Percentiles rank a stretch among this genome's conserved stretches.
Evolutionary conservation across 768 basidiomycete genomes (phyloP).

Genomic region (Amanita jacksonii): DNA sequence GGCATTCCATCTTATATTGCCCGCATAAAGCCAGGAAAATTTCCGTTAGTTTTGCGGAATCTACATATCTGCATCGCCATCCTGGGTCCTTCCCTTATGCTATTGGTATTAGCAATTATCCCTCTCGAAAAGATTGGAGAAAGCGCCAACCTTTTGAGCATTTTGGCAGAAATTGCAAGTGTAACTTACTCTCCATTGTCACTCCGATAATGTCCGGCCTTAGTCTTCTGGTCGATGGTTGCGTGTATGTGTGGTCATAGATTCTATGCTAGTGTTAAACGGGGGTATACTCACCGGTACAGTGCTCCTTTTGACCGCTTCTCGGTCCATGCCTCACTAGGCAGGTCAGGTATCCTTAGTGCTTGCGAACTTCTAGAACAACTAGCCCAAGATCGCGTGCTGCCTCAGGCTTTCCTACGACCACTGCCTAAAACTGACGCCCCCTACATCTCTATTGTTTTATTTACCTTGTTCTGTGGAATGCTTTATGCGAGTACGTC

Average conservation of each 20-base stretch:
- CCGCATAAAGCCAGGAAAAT: slow-evolving; percentile 44
- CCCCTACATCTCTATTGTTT: slow-evolving; percentile 41
- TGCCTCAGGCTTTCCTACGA: slow-evolving; percentile 45
- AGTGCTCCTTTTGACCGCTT: neutral
- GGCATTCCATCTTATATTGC: slow-evolving; percentile 60
- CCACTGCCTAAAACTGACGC: slow-evolving; percentile 39
- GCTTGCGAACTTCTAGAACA: slow-evolving; percentile 52
- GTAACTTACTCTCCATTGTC: neutral
- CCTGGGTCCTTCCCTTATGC: slow-evolving; percentile 46
- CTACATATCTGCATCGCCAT: slow-evolving; percentile 50
- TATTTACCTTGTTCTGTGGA: slow-evolving; percentile 39
- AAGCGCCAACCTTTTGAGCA: slow-evolving; percentile 53
- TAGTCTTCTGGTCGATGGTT: slow-evolving; percentile 56
- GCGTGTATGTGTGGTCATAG: slow-evolving; percentile 49
- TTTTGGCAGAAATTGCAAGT: slow-evolving; percentile 49
- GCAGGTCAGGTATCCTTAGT: slow-evolving; percentile 41
- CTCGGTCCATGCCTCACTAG: neutral
- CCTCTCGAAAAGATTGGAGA: slow-evolving; percentile 38
- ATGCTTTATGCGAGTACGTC: slow-evolving; percentile 51
- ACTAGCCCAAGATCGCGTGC: slow-evolving; percentile 47
- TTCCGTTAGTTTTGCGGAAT: slow-evolving; percentile 55
- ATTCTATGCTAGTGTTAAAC: slow-evolving; percentile 63
- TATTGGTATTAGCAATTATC: slow-evolving; percentile 50
- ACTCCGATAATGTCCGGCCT: neutral
- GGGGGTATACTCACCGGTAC: slow-evolving; percentile 63